Base-by-base conservation (phyloP, 208 protist species). In the Endotrypanum monterogeii region DNA sequence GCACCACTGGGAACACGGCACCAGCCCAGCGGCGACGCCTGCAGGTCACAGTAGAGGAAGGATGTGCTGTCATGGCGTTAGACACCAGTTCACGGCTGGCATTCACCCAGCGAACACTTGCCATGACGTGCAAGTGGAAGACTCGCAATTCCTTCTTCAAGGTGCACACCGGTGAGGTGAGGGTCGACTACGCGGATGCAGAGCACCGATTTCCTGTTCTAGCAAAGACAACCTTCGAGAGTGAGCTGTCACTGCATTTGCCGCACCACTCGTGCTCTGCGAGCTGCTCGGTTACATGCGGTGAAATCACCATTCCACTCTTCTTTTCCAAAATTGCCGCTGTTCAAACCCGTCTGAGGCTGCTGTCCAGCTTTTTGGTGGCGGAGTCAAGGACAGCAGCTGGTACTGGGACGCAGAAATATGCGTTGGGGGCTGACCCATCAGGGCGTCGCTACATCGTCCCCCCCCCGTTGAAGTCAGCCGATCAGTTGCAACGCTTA, bases 231-330 rank as follows among this genome's bases (percentile, higher is more conserved):
- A 68, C 69, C 37, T 11, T 67, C 23, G 78, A 82, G 32, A 72
- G 66, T 23, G 78, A 82, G 52, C 32, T 80, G 54, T 46, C 76
- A 3, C 28, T 74, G 51, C 55, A 74, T 70, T 62, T 74, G 52
- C 76, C 69, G 44, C 69, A 71, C 9, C 76, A 63, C 58, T 58
- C 76, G 30, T 80, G 76, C 70, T 74, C 51, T 9, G 76, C 74
- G 44, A 77, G 67, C 37, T 82, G 73, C 60, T 78, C 74, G 12
- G 62, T 86, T 23, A 78, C 52, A 23, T 78, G 74, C 23, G 78
- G 78, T 23, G 82, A 86, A 56, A 51, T 86, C 6, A 58, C 39
- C 50, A 57, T 86, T 6, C 82, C 82, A 32, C 55, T 86, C 9
- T 14, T 76, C 14, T 5, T 55, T 25, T 18, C 67, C 7, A 39